Percentiles rank a stretch among this genome's conserved stretches.
These are phyloP conservation scores for Arthroderma uncinatum DNA, from an alignment of 2,329 filamentous ascomycete genomes.

Conservation along the genomic window DNA sequence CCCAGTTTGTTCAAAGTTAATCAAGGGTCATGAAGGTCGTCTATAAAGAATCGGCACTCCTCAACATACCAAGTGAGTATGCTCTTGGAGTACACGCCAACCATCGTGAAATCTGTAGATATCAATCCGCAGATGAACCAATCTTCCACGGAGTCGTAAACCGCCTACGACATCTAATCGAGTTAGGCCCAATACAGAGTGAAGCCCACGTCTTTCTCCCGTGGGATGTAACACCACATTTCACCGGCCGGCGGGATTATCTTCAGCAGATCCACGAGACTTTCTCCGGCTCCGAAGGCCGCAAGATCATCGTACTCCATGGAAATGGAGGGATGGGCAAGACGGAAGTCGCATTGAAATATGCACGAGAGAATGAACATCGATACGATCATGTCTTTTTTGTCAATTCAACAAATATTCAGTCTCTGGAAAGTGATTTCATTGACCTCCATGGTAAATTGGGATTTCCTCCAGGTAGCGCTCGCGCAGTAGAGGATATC, in stretches of 20 bases:
- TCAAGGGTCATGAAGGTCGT: slow-evolving; percentile 6
- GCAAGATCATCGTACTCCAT: slow-evolving; percentile 1
- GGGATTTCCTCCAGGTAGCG: not conserved
- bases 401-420: slow-evolving; percentile 1
- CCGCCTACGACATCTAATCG: not conserved
- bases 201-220: slow-evolving; percentile 1
- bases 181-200: not conserved
- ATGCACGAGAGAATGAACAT: slow-evolving; percentile 5
- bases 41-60: slow-evolving; percentile 4
- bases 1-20: not conserved
- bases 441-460: slow-evolving; percentile 4
- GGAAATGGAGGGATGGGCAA: slow-evolving; percentile 6
- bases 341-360: slow-evolving; percentile 6
- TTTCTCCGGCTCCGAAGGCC: not conserved
- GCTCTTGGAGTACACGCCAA: slow-evolving; percentile 1
- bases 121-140: not conserved
- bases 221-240: slow-evolving; percentile 1
- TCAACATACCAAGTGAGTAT: slow-evolving; percentile 1
- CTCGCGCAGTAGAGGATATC: slow-evolving; percentile 1
- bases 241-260: not conserved
- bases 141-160: not conserved
- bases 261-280: slow-evolving; percentile 4
- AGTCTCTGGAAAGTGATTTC: slow-evolving; percentile 2
- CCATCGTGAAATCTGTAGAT: slow-evolving; percentile 7
- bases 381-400: slow-evolving; percentile 7